These are phyloP conservation scores for Microstroma glucosiphilum DNA, from an alignment of 1,284 basidiomycete genomes.

Conservation along the genomic window DNA sequence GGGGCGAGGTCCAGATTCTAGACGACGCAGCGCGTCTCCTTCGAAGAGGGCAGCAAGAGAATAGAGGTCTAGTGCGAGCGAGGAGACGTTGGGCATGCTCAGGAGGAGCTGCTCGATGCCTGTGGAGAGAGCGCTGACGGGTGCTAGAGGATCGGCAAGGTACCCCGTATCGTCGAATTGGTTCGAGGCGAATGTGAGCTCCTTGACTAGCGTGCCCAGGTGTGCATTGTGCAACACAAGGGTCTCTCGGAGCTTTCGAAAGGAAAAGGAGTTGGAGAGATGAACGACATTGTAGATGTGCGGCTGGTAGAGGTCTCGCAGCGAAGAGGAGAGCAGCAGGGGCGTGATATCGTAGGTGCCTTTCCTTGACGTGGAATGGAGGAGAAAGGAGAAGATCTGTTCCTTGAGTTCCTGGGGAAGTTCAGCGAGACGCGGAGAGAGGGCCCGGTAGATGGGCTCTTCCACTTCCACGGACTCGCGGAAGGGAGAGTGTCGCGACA, in stretches of 20 bases:
- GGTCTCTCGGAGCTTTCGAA: constrained; percentile 25
- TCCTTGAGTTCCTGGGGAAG: too few species aligned
- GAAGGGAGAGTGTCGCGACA: too few species aligned
- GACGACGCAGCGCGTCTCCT: constrained; percentile 17
- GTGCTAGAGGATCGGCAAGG: constrained; percentile 27
- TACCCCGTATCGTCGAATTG: constrained; percentile 31
- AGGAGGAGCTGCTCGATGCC: constrained; percentile 40
- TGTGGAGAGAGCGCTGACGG: constrained; percentile 20
- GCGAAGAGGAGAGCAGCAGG: constrained; percentile 22
- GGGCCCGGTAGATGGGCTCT: too few species aligned
- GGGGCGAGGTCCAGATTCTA: constrained; percentile 29
- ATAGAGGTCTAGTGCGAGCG: constrained; percentile 36
- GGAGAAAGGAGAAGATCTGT: too few species aligned
- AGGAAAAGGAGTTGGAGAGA: constrained; percentile 21
- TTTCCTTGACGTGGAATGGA: too few species aligned
- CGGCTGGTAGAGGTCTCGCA: constrained; percentile 25
- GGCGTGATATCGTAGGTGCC: not conserved
- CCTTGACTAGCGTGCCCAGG: constrained; percentile 20
- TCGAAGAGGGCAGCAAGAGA: constrained; percentile 27
- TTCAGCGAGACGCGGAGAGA: too few species aligned
- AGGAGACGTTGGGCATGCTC: constrained; percentile 21
- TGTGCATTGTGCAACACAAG: constrained; percentile 34
- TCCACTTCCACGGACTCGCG: too few species aligned
- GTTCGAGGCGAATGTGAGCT: constrained; percentile 23
- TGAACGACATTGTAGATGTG: constrained; percentile 27